Evolutionary conservation across 2,329 filamentous ascomycete species (phyloP).

Genomic region (Anthostomella pinea): DNA sequence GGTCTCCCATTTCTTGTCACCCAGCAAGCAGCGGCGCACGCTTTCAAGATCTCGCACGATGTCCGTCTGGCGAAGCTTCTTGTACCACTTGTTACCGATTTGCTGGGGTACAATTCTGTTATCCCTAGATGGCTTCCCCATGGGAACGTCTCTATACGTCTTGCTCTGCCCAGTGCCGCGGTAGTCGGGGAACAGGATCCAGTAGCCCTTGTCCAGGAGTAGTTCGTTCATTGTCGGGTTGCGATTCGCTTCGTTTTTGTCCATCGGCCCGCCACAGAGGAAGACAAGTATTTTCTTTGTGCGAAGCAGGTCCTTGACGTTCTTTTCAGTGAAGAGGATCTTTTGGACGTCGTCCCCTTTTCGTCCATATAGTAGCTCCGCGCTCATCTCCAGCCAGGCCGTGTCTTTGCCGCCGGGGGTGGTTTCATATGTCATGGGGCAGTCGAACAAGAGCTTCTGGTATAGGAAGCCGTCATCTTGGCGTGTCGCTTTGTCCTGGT

Average conservation of each 20-base stretch:
- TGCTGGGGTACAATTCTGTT: slow-evolving; percentile 56
- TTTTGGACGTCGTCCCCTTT: too few species aligned
- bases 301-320: too few species aligned
- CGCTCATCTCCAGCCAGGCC: too few species aligned
- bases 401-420: too few species aligned
- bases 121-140: neutral
- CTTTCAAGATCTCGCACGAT: slow-evolving; percentile 74
- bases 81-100: too few species aligned
- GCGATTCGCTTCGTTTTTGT: slow-evolving; percentile 36
- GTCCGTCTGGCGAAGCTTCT: slow-evolving; percentile 70
- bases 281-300: slow-evolving; percentile 48
- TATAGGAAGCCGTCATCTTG: too few species aligned
- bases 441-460: too few species aligned
- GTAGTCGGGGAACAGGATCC: slow-evolving; percentile 68
- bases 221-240: slow-evolving; percentile 46
- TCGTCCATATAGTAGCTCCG: too few species aligned
- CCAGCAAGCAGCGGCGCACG: slow-evolving; percentile 56
- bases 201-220: slow-evolving; percentile 65
- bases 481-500: too few species aligned
- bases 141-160: slow-evolving; percentile 36
- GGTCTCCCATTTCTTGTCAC: slow-evolving; percentile 58
- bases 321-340: too few species aligned
- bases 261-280: slow-evolving; percentile 68
- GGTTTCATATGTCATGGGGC: too few species aligned
- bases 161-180: slow-evolving; percentile 65